A percentile compares a stretch with the other conserved stretches of the same genome.
These are phyloP conservation scores for Pythium sp. DNA, from an alignment of 352 stramenopile species.

Conservation along the genomic window DNA sequence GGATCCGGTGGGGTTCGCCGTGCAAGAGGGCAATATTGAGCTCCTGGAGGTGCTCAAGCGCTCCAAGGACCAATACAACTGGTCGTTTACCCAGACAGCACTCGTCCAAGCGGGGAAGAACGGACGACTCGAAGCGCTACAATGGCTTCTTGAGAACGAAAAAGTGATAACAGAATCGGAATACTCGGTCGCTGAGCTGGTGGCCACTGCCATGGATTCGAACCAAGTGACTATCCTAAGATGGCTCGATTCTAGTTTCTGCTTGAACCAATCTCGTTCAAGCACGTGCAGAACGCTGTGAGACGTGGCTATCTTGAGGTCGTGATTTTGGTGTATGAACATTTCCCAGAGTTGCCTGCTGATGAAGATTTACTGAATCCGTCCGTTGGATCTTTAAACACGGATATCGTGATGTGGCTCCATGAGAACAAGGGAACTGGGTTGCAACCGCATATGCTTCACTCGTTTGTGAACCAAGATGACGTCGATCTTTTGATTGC, in stretches of 20 bases:
- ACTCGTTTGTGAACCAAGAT: not conserved
- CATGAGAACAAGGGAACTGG: not conserved
- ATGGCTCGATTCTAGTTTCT: not conserved
- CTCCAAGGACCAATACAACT: not conserved
- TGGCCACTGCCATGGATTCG: not conserved
- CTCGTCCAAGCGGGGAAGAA: not conserved
- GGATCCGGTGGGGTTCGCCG: not conserved
- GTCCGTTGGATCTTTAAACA: too few species aligned
- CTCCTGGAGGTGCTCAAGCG: conserved; percentile 2
- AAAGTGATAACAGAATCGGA: not conserved
- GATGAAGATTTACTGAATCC: not conserved
- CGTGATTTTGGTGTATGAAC: not conserved
- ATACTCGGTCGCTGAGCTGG: not conserved
- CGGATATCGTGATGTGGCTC: not conserved
- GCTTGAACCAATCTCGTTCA: not conserved
- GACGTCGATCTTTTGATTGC: not conserved
- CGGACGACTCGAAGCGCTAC: not conserved
- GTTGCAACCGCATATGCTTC: not conserved
- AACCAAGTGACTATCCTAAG: not conserved
- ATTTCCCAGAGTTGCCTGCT: not conserved
- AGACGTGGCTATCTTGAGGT: not conserved
- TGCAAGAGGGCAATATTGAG: not conserved
- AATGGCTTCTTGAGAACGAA: not conserved
- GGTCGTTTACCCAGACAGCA: not conserved
- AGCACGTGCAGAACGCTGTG: not conserved